Base-by-base conservation (phyloP, 2,329 filamentous ascomycete species). In the Pleurostoma richardsiae region DNA sequence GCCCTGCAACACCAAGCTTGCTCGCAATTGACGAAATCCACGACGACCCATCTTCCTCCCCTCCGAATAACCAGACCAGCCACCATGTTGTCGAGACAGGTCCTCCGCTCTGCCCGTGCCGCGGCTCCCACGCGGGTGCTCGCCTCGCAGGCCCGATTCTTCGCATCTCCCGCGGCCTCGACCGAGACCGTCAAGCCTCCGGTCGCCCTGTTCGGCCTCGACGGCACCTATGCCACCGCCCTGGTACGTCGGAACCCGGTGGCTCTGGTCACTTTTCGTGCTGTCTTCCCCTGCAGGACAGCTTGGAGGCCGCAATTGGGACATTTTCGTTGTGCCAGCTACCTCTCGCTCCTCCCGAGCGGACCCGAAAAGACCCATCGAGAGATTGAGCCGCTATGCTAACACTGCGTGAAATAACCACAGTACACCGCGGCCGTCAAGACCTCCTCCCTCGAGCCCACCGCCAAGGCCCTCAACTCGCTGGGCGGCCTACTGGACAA, bases 171-270 rank as follows among this genome's bases (percentile, higher is more conserved):
- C 53, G 76, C 80, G 63, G 68, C 82, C 59, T 19, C 19, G 19
- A 69, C 77, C 63, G 74, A 82, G 68, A 82, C 85, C 52, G 73
- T 83, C 69, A 91, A 88, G 79, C 84, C 92, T 62, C 94, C 94
- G 59, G 79, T 96, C 67, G 82, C 91, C 62, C 82, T 99, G 65
- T 99, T 90, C 74, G 94, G 94, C 61, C 77, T 99, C 66, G 94
- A 97, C 73, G 94, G 94, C 72, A 97, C 92, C 68, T 99, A 99
- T 77, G 94, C 94, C 69, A 90, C 86, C 76, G 94, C 94, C 77
- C 81, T 99, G 85, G 94, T 99, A 92, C 70, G 89, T 57, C 49
- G 19, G 19, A 19, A 19, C 19, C 19, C 19, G 19, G 19, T 19
- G 19, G 19, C 19, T 19, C 19, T 19, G 19, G 19, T 19, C 19